phyloP scores from a whole-genome alignment of 1,284 basidiomycete genomes.

The Cystobasidium sp. region DNA sequence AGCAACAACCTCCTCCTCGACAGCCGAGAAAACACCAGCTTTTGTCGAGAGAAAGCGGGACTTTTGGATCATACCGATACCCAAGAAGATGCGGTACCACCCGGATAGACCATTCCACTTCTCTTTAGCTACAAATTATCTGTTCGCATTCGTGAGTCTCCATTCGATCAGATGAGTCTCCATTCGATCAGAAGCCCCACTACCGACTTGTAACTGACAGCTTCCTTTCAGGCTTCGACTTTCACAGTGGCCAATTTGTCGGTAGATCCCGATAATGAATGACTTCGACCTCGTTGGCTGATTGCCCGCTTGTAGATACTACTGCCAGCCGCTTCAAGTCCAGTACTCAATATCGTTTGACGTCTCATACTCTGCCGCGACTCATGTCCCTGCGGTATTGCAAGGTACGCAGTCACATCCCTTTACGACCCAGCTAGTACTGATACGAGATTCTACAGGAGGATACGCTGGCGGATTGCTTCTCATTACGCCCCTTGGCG shows the following conservation, averaged over 20 bases:
- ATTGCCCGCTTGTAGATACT: conserved; percentile 44
- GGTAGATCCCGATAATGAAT: background rate
- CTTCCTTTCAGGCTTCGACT: conserved; percentile 18
- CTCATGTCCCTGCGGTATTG: conserved; percentile 63
- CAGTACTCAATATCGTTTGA: conserved; percentile 44
- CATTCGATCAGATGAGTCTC: background rate
- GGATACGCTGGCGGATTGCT: conserved; percentile 67
- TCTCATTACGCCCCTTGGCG: conserved; percentile 68
- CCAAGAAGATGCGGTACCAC: conserved; percentile 34
- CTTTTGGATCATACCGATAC: conserved; percentile 42
- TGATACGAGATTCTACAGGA: background rate
- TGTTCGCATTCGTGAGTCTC: conserved; percentile 33
- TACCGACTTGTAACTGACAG: background rate
- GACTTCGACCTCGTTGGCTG: background rate
- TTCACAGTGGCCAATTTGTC: conserved; percentile 44
- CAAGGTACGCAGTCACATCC: conserved; percentile 61
- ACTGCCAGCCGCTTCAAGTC: conserved; percentile 61
- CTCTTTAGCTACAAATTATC: conserved; percentile 32
- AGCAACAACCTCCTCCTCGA: background rate
- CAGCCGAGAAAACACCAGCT: background rate
- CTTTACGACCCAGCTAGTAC: too few species aligned
- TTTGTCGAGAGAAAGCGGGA: conserved; percentile 24
- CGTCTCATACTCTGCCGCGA: conserved; percentile 63
- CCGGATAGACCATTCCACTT: conserved; percentile 34
- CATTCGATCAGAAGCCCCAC: too few species aligned